Evolutionary conservation across 768 basidiomycete genomes (phyloP).

Genomic region (Leucocoprinus sp.): DNA sequence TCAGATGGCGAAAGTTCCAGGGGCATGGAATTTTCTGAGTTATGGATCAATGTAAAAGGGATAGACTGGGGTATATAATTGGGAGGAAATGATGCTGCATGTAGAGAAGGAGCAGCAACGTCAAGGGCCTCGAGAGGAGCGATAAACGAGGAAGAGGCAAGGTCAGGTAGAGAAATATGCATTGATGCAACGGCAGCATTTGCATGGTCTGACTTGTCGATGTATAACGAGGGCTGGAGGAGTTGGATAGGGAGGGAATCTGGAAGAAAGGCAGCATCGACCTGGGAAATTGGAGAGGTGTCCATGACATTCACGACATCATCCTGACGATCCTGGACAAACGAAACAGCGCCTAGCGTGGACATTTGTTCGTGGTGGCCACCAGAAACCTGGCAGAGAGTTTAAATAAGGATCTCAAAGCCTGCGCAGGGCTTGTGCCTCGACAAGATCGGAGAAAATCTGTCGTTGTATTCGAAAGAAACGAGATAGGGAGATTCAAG

Average conservation of each 20-base stretch:
- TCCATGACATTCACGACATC: conserved; percentile 27
- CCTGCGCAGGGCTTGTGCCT: background rate
- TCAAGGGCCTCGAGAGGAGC: conserved; percentile 25
- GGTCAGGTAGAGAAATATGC: conserved; percentile 32
- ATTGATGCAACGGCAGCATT: conserved; percentile 22
- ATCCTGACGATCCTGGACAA: conserved; percentile 25
- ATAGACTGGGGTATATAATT: conserved; percentile 29
- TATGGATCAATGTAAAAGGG: conserved; percentile 24
- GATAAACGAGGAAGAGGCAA: conserved; percentile 25
- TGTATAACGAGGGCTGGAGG: conserved; percentile 25
- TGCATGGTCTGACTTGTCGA: conserved; percentile 23
- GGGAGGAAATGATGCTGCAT: conserved; percentile 29
- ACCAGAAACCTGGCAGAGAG: background rate
- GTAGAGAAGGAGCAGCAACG: conserved; percentile 17
- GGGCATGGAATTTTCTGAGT: conserved; percentile 27
- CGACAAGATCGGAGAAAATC: background rate
- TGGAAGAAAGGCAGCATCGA: conserved; percentile 19
- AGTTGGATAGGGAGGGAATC: conserved; percentile 16
- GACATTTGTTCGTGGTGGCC: conserved; percentile 10
- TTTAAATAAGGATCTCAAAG: conserved; percentile 15
- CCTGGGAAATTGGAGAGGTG: conserved; percentile 23
- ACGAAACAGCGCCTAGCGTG: conserved; percentile 20
- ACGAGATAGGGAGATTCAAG: background rate
- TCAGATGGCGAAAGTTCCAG: conserved; percentile 30
- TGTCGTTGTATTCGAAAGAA: background rate